Percentiles rank a stretch among this genome's conserved stretches.
Conservation (phyloP, 441 rosid species). For the Bruguiera hainesii region DNA sequence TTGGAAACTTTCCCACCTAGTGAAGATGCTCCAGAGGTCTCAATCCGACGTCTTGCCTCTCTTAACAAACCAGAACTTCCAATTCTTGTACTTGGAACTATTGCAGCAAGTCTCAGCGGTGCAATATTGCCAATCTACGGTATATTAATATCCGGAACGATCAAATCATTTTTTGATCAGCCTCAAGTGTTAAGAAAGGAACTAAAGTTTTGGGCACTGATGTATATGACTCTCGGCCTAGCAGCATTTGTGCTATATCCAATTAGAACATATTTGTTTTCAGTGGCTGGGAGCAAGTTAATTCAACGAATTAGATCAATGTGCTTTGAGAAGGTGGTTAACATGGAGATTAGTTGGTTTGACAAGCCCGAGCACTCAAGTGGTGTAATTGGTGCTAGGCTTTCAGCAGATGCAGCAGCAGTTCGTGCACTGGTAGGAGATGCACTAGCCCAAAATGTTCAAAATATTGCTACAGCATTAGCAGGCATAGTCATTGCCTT, state of each 20-base stretch:
- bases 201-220: slow-evolving; percentile 63
- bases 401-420: slow-evolving; percentile 69
- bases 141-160: slow-evolving; percentile 45
- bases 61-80: slow-evolving; percentile 73
- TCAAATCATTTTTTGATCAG: slow-evolving; percentile 57
- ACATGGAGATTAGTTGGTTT: slow-evolving; percentile 87
- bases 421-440: slow-evolving; percentile 70
- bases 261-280: slow-evolving; percentile 52
- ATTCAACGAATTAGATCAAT: slow-evolving; percentile 54
- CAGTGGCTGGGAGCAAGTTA: slow-evolving; percentile 65
- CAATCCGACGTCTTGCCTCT: slow-evolving; percentile 53
- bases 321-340: slow-evolving; percentile 83
- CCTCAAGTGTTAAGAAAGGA: slow-evolving; percentile 52
- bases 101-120: slow-evolving; percentile 54
- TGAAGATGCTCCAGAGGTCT: slow-evolving; percentile 33
- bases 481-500: slow-evolving; percentile 70
- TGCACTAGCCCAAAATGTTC: slow-evolving; percentile 53
- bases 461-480: slow-evolving; percentile 49
- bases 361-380: slow-evolving; percentile 74
- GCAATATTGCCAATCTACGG: slow-evolving; percentile 64
- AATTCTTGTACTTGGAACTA: slow-evolving; percentile 47
- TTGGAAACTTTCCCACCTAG: slow-evolving; percentile 24
- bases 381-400: slow-evolving; percentile 78
- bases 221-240: slow-evolving; percentile 50
- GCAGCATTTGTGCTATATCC: slow-evolving; percentile 47